These are phyloP conservation scores for Gilbertella persicaria DNA, from an alignment of 371 early-diverging fungal species.

Conservation along the genomic window DNA sequence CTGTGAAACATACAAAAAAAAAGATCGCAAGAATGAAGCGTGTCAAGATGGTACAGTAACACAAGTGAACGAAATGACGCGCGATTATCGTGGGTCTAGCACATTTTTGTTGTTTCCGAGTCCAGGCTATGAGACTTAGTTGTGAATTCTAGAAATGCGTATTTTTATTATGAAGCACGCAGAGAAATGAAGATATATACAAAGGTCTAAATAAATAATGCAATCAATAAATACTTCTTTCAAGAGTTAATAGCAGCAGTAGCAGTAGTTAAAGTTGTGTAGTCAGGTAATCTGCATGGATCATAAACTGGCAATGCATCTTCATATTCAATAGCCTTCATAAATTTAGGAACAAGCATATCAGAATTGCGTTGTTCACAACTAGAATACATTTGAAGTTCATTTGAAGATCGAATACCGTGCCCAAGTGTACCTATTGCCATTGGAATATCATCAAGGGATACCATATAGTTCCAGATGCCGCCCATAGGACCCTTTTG, in stretches of 20 bases:
- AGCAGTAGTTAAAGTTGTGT: constrained; percentile 41
- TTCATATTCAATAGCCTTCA: constrained; percentile 33
- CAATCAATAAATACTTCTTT: neutral
- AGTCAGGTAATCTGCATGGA: constrained; percentile 57
- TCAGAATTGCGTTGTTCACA: neutral
- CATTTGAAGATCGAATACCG: constrained; percentile 33
- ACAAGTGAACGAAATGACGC: no score
- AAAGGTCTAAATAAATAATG: neutral
- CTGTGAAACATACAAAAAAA: no score
- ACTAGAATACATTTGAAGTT: constrained; percentile 24
- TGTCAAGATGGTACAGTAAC: no score
- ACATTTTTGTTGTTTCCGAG: no score
- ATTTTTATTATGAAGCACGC: no score
- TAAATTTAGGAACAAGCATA: constrained; percentile 28
- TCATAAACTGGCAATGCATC: constrained; percentile 38
- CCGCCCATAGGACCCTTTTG: constrained; percentile 24
- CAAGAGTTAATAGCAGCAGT: neutral
- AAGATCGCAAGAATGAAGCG: no score
- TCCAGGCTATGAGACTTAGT: no score
- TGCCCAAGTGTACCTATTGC: constrained; percentile 40
- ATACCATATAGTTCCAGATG: constrained; percentile 14
- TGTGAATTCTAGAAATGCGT: no score
- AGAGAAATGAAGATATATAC: no score
- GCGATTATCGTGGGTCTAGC: no score
- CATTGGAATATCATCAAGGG: constrained; percentile 17